Base-by-base conservation (phyloP, 768 basidiomycete species). In the Macrolepiota fuliginosa region DNA sequence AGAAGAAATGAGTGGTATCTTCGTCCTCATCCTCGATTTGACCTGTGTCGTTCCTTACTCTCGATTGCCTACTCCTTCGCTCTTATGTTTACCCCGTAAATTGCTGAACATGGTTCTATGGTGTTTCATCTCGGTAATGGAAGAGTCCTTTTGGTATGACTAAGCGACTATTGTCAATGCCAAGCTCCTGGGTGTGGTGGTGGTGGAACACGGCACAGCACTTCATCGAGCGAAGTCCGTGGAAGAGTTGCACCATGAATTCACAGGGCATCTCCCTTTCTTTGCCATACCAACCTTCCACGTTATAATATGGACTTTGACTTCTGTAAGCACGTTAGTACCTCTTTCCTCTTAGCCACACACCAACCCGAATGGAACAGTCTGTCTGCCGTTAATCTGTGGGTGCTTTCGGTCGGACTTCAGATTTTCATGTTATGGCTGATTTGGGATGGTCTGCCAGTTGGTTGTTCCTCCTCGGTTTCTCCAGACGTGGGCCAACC, bases 391-490 rank as follows among this genome's bases (percentile, higher is more conserved):
- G 4, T 39, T 66, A 10, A 57, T 66, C 19, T 63, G 65, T 65
- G 50, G 12, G 65, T 58, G 47, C 15, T 32, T 12, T 1, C 27
- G 6, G 19, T 17, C 4, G 25, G n/a, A 55, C 24, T 11, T 37
- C 17, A 10, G 22, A 32, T n/a, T 12, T 40, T 24, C 40, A 19
- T 19, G 29, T 24, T 32, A 25, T 13, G 36, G 19, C 57, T 58
- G n/a, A 46, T 55, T 52, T 15, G 5, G 36, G 39, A 12, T 35
- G 52, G 11, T 29, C 29, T 37, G 6, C 9, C 67, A 90, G 88
- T 85, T 64, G 88, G 88, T 37, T 87, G 86, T 71, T 77, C 81
- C 53, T 83, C 81, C 42, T 83, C 75, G 64, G 65, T 86, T 63
- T 81, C 80, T 58, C 78, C 83, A 12, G 80, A 84, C 36, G 84